These are phyloP conservation scores for Hyaloscypha hepaticicola DNA, from an alignment of 495 filamentous ascomycete genomes.

Conservation along the genomic window DNA sequence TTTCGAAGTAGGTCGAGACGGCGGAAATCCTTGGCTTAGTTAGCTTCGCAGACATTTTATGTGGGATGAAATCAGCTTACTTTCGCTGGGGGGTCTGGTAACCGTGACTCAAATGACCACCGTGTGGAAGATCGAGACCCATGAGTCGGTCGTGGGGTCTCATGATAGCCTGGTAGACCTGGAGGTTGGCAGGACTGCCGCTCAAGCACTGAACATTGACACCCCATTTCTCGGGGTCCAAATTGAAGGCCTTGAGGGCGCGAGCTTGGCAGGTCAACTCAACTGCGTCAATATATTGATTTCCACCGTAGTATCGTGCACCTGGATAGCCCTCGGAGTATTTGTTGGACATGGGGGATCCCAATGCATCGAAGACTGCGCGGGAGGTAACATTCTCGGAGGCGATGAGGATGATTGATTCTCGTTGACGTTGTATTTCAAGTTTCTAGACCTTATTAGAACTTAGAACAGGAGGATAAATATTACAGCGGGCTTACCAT, in stretches of 20 bases:
- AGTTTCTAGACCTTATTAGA: slow-evolving; percentile 57
- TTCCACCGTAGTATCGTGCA: slow-evolving; percentile 98
- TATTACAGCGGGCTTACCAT: slow-evolving; percentile 62
- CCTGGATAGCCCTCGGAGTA: slow-evolving; percentile 99
- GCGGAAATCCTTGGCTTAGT: slow-evolving; percentile 69
- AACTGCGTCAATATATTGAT: slow-evolving; percentile 96
- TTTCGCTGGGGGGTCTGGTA: slow-evolving; percentile 94
- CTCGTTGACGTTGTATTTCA: slow-evolving; percentile 95
- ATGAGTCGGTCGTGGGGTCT: slow-evolving; percentile 92
- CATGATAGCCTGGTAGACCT: slow-evolving; percentile 99
- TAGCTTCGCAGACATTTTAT: slow-evolving; percentile 17
- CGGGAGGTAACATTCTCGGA: slow-evolving; percentile 90
- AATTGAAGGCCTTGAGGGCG: slow-evolving; percentile 87
- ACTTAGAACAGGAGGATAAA: background rate
- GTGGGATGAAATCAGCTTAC: slow-evolving; percentile 46
- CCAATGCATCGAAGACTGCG: slow-evolving; percentile 85
- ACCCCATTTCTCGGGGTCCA: slow-evolving; percentile 89
- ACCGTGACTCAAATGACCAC: slow-evolving; percentile 96
- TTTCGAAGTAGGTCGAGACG: slow-evolving; percentile 93
- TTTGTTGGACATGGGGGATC: slow-evolving; percentile 95
- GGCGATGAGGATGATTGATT: slow-evolving; percentile 97
- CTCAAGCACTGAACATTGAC: slow-evolving; percentile 97
- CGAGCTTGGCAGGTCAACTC: slow-evolving; percentile 95
- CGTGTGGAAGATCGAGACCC: slow-evolving; percentile 96
- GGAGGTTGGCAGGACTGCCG: slow-evolving; percentile 92